Conservation (phyloP, 2,329 filamentous ascomycete species). For the Neophaeococcomyces mojaviensis region DNA sequence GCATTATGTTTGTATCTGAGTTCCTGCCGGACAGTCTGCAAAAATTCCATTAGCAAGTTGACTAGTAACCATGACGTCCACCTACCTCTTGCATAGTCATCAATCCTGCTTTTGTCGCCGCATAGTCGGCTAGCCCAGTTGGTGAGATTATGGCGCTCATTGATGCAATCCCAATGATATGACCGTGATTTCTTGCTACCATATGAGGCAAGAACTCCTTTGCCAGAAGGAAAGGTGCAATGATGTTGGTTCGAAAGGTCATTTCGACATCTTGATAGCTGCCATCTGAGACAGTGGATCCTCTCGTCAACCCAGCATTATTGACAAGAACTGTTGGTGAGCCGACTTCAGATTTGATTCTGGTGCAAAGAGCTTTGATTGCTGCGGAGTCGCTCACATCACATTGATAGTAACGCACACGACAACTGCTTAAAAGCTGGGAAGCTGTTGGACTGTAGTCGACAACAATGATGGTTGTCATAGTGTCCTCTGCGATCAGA, state of each 20-base stretch:
- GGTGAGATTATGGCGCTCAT: constrained; percentile 54
- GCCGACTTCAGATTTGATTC: constrained; percentile 51
- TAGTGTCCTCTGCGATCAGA: no score
- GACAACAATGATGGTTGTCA: no score
- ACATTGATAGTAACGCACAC: constrained; percentile 64
- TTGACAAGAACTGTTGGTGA: constrained; percentile 64
- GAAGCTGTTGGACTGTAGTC: no score
- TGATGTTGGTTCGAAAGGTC: constrained; percentile 64
- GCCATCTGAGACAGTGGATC: constrained; percentile 53
- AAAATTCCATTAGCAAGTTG: no score
- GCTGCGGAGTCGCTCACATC: constrained; percentile 56
- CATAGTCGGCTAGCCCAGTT: constrained; percentile 62
- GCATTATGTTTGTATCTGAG: no score
- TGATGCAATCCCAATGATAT: constrained; percentile 63
- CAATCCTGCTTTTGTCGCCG: constrained; percentile 58
- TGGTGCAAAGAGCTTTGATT: constrained; percentile 33
- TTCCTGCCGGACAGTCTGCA: no score
- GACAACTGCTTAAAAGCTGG: no score
- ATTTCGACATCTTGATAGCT: constrained; percentile 54
- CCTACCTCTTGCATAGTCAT: constrained; percentile 60
- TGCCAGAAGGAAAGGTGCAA: constrained; percentile 59
- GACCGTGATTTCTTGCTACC: constrained; percentile 58
- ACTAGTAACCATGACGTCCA: no score
- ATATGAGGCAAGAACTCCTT: constrained; percentile 62
- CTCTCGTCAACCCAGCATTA: constrained; percentile 57